Evolutionary conservation across 2,329 filamentous ascomycete genomes (phyloP), one percentile per base, ranked within the genome.

Genomic region (Trichophyton rubrum): DNA sequence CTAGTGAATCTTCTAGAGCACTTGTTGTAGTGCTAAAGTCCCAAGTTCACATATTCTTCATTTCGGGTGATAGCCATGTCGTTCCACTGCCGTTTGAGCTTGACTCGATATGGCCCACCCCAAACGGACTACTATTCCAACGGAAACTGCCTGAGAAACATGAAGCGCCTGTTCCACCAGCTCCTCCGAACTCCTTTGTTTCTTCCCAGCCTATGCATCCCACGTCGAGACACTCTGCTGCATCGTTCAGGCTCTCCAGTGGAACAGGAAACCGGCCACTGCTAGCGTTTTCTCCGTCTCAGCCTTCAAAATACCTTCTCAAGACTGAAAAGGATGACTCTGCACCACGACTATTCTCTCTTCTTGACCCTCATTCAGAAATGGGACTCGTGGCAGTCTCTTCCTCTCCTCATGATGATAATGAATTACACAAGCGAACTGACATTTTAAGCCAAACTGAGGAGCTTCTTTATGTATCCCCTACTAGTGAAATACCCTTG

Each of bases 41-140:
- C 0, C 92, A 97, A 70, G 90, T 89, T 22, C 92, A 97, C 70
- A 84, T 99, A 65, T 95, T 91, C 78, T 96, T 95, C 71, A 81
- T 97, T 41, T 84, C 88, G 1, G 92, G 92, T 20, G 86, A 89
- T 38, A 93, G 84, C 69, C 89, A 99, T 79, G 84, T 96, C 62
- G 81, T 97, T 56, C 90, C 96, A 71, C 84, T 99, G 69, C 92
- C 92, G 1, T 99, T 99, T 69, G 91, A 97, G 74, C 88, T 96
- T 47, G 90, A 96, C 70, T 84, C 84, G 59, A 90, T 89, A 33
- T 89, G 91, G 71, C 85, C 92, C 40, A 88, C 89, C 11, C 88
- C 90, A 4, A 80, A 84, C 35, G 93, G 93, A 27, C 80, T 97
- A 57, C 81, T 99, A 20, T 83, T 99, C 61, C 92, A 97, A 73